Conservation (phyloP, 176 grass and related monocot genomes). For the Ensete ventricosum region DNA sequence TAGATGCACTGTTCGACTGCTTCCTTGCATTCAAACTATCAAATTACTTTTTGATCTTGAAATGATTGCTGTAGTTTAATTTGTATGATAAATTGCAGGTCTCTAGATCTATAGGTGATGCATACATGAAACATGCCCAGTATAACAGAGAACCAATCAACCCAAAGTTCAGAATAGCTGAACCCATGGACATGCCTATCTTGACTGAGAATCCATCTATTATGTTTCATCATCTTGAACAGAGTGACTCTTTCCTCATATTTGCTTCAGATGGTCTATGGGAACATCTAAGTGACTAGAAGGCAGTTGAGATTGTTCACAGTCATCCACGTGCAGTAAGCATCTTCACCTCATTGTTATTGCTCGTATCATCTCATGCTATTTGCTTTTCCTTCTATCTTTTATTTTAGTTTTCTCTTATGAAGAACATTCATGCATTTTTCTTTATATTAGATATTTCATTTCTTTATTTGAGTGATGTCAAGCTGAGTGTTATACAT, state of each 20-base stretch:
- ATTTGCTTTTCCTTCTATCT: not conserved
- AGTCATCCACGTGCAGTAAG: slow-evolving; percentile 74
- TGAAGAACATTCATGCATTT: not conserved
- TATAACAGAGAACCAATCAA: slow-evolving; percentile 79
- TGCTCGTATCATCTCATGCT: not conserved
- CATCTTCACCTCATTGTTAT: not conserved
- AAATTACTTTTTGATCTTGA: not conserved
- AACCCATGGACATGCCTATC: slow-evolving; percentile 60
- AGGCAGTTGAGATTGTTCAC: slow-evolving; percentile 81
- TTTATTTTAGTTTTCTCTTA: not conserved
- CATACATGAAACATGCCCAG: slow-evolving; percentile 54
- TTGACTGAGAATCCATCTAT: slow-evolving; percentile 60
- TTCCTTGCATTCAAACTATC: not conserved
- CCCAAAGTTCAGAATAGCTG: slow-evolving; percentile 70
- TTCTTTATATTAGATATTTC: not conserved
- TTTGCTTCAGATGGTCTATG: slow-evolving; percentile 92
- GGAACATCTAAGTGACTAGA: slow-evolving; percentile 83
- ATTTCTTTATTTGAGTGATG: not conserved
- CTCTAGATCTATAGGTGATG: slow-evolving; percentile 78
- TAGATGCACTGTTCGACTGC: not conserved
- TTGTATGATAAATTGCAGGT: slow-evolving; percentile 48
- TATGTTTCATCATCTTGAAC: slow-evolving; percentile 51
- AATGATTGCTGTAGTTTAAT: slow-evolving; percentile 2
- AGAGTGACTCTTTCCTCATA: slow-evolving; percentile 71
- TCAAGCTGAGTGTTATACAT: not conserved